Conservation (phyloP, 1,139 yeast genomes). For the Nakaseomyces sp. region DNA sequence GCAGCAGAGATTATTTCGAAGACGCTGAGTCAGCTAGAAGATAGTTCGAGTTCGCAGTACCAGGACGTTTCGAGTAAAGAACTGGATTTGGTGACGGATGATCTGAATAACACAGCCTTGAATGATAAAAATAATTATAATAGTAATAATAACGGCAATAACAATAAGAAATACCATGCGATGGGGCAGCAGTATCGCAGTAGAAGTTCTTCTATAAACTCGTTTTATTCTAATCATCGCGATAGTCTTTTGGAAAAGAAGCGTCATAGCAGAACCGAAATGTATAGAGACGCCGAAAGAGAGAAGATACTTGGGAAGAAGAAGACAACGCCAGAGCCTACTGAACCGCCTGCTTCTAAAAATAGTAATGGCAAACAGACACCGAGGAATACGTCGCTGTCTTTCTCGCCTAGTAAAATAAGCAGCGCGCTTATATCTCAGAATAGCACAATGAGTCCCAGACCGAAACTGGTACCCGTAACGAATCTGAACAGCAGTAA, state of each 20-base stretch:
- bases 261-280: constrained; percentile 2
- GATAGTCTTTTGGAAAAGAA: not conserved
- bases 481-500: not conserved
- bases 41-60: not conserved
- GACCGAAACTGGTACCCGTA: constrained; percentile 1
- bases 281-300: not conserved
- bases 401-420: not conserved
- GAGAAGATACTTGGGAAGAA: not conserved
- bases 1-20: not conserved
- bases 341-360: not conserved
- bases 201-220: not conserved
- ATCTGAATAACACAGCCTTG: not conserved
- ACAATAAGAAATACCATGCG: not conserved
- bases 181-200: not conserved
- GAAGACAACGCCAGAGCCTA: not conserved
- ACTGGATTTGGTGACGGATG: not conserved
- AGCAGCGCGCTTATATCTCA: not conserved
- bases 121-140: not conserved
- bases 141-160: too few relatives aligned
- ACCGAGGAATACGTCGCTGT: not conserved
- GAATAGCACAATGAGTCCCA: not conserved
- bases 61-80: not conserved
- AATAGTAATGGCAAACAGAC: not conserved
- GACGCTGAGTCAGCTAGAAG: not conserved
- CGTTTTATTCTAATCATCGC: not conserved